Evolutionary conservation across 1,284 basidiomycete species (phyloP), one percentile per base, ranked within the genome.

Genomic region (Sporisorium reilianum): DNA sequence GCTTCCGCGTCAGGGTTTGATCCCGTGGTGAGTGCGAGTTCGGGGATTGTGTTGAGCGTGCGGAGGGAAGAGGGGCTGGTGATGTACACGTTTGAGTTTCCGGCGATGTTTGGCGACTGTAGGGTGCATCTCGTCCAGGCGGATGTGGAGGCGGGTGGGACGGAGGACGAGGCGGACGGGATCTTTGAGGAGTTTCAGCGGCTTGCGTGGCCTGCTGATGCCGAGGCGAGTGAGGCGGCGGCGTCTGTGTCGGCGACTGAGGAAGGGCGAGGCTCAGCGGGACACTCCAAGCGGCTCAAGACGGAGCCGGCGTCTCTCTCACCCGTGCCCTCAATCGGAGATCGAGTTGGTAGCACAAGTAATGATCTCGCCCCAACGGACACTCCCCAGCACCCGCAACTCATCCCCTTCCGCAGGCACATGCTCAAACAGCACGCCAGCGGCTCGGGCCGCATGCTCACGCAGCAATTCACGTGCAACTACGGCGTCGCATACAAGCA

Each of bases 381-480:
- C 11, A 12, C 8, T 42, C 25, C 20, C 16, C 26, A 36, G 6
- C 7, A 22, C 3, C 41, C 28, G 11, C 30, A 20, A 9, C 25
- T 56, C 0, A 53, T 77, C 9, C 76, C 72, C 0, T 78, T 78
- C 40, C 65, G 63, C 16, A 55, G 76, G 2, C 76, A 78, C 38
- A 41, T 44, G 1, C 69, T 78, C 30, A 67, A 63, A 28, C 44
- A 52, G 1, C 67, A 72, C 40, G 50, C 32, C 4, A 50, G 44
- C 9, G 62, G 57, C 1, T 41, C 52, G 2, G 62, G 61, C 2
- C 62, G 49, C 14, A 68, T 79, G 53, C 55, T 79, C 6, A 71
- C 66, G 3, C 77, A 79, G 40, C 77, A 78, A 48, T 79, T 75
- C 54, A 79, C 77, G 1, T 72, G 57, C 55, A 79, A 79, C 55